Evolutionary conservation across 345 rosid genomes (phyloP).

Genomic region (Melaleuca quinquenervia): DNA sequence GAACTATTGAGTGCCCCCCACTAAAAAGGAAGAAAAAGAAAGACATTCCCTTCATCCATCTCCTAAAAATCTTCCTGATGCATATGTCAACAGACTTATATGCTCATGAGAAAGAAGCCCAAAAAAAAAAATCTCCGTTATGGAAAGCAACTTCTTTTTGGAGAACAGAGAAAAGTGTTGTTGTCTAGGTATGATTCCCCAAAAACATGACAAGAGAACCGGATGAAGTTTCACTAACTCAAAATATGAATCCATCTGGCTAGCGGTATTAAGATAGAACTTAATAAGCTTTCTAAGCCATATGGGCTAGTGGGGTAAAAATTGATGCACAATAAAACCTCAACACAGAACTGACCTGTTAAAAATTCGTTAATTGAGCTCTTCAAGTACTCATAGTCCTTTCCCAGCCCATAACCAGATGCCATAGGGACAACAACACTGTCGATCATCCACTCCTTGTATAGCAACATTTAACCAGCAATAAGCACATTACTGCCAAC

Average conservation of each 20-base stretch:
- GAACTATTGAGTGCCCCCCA: not conserved
- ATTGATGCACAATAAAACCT: not conserved
- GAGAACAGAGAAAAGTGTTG: not conserved
- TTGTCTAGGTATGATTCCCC: not conserved
- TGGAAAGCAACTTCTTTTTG: not conserved
- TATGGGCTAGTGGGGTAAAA: not conserved
- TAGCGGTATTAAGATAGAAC: not conserved
- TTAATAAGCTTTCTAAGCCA: not conserved
- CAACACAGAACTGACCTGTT: slow-evolving; percentile 35
- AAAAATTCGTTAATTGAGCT: slow-evolving; percentile 59
- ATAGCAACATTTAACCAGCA: not conserved
- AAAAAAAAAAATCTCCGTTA: not conserved
- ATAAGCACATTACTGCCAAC: not conserved
- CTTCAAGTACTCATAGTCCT: slow-evolving; percentile 75
- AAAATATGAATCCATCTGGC: not conserved
- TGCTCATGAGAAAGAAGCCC: not conserved
- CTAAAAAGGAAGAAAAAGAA: not conserved
- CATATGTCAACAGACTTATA: not conserved
- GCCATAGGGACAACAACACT: slow-evolving; percentile 79
- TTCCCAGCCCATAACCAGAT: slow-evolving; percentile 47
- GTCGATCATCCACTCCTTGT: slow-evolving; percentile 80
- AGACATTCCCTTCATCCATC: not conserved
- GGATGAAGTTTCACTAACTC: not conserved
- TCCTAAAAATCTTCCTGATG: not conserved
- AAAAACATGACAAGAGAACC: not conserved